Conservation (phyloP, 805 yeast genomes). For the Metschnikowia lochheadii region DNA sequence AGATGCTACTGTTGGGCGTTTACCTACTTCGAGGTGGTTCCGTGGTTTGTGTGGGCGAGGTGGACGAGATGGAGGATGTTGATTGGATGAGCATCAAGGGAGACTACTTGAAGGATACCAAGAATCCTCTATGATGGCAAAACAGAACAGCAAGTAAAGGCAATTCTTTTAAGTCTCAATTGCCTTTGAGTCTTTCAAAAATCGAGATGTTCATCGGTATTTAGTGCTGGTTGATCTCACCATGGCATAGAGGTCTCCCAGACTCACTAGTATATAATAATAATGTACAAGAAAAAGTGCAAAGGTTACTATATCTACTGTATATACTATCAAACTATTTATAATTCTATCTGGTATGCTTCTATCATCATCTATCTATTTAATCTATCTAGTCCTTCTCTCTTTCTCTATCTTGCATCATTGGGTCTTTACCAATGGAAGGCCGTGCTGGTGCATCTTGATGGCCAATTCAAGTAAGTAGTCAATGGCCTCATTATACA, state of each 20-base stretch:
- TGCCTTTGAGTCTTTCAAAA: too few relatives aligned
- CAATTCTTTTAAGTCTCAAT: not conserved
- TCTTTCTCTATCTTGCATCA: not conserved
- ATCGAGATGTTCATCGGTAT: too few relatives aligned
- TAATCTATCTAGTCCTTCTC: too few relatives aligned
- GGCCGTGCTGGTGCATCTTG: slow-evolving; percentile 70
- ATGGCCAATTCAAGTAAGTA: slow-evolving; percentile 81
- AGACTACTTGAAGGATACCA: slow-evolving; percentile 32
- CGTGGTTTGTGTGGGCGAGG: slow-evolving; percentile 52
- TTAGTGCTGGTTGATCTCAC: not conserved
- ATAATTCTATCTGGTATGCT: too few relatives aligned
- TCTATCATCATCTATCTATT: too few relatives aligned
- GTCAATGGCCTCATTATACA: slow-evolving; percentile 89
- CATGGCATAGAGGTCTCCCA: not conserved
- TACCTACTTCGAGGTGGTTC: slow-evolving; percentile 56
- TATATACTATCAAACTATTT: too few relatives aligned
- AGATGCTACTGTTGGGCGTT: slow-evolving; percentile 44
- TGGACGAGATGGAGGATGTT: slow-evolving; percentile 42
- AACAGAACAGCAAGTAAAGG: not conserved
- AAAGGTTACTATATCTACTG: not conserved
- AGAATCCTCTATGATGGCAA: slow-evolving; percentile 31
- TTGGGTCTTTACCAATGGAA: slow-evolving; percentile 41
- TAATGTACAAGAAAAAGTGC: not conserved
- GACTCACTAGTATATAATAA: not conserved
- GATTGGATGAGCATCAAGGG: slow-evolving; percentile 41